Percentiles rank a stretch among this genome's conserved stretches.
Evolutionary conservation across 208 protist species (phyloP).

Genomic region (Leishmania major): DNA sequence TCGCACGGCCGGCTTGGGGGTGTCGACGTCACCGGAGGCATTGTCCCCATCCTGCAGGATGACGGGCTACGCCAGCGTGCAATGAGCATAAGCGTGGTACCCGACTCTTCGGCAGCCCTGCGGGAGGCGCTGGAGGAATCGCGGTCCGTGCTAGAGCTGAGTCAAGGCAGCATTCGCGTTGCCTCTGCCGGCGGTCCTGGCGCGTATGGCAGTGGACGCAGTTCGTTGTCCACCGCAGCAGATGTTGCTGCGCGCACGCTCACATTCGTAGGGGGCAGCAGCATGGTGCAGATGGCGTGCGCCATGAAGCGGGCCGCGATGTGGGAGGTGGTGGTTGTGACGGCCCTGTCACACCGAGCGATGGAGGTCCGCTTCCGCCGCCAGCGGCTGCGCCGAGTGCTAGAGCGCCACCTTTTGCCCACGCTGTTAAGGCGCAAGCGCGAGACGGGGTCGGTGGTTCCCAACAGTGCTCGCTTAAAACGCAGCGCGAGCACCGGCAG

Average conservation of each 20-base stretch:
- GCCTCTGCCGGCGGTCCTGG: background rate
- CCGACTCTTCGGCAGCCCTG: slow-evolving; percentile 24
- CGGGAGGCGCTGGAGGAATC: slow-evolving; percentile 32
- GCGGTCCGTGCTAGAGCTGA: slow-evolving; percentile 12
- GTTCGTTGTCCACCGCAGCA: background rate
- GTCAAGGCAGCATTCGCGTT: background rate
- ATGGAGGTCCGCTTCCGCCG: slow-evolving; percentile 57
- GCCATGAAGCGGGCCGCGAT: slow-evolving; percentile 79
- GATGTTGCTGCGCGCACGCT: slow-evolving; percentile 17
- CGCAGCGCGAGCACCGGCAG: background rate
- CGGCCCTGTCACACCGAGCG: slow-evolving; percentile 34
- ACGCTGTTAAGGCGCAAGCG: slow-evolving; percentile 55
- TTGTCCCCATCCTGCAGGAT: background rate
- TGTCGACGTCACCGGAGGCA: background rate
- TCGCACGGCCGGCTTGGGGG: background rate
- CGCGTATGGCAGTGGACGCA: background rate
- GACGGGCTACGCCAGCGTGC: slow-evolving; percentile 7
- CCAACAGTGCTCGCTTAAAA: slow-evolving; percentile 13
- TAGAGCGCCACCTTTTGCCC: slow-evolving; percentile 74
- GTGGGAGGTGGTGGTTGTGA: slow-evolving; percentile 69
- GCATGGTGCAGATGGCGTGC: slow-evolving; percentile 53
- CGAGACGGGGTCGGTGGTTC: slow-evolving; percentile 45
- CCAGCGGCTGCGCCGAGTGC: slow-evolving; percentile 48
- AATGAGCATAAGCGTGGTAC: slow-evolving; percentile 16
- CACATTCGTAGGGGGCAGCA: slow-evolving; percentile 19